A percentile compares a stretch with the other conserved stretches of the same genome.
These are phyloP conservation scores for Chaetomiaceae sp. DNA, from an alignment of 2,329 filamentous ascomycete species.

Conservation along the genomic window DNA sequence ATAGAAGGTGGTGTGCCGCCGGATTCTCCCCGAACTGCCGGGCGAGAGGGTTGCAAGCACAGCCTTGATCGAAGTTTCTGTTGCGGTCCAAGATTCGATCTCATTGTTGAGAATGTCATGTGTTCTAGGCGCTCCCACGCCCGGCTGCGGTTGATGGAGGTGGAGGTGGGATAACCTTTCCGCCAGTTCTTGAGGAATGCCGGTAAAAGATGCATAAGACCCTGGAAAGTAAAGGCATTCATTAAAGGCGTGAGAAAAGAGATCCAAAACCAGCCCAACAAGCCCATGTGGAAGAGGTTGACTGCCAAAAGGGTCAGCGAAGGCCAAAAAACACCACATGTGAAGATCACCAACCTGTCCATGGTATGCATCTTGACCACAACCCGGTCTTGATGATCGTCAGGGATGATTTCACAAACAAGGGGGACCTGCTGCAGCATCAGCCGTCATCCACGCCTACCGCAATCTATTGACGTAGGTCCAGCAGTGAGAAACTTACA, in stretches of 20 bases:
- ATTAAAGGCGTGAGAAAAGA: constrained; percentile 29
- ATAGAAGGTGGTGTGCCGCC: constrained; percentile 67
- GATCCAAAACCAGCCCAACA: constrained; percentile 24
- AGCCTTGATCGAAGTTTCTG: constrained; percentile 50
- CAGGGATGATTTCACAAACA: constrained; percentile 68
- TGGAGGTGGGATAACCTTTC: neutral
- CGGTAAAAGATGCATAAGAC: constrained; percentile 21
- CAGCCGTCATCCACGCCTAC: neutral
- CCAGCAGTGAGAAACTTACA: too few species aligned
- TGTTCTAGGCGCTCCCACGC: too few species aligned
- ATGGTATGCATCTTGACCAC: constrained; percentile 60
- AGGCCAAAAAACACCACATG: neutral
- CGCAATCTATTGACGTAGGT: too few species aligned
- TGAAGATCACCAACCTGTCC: constrained; percentile 37
- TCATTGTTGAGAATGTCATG: too few species aligned
- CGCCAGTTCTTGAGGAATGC: constrained; percentile 22
- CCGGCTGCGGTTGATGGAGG: neutral
- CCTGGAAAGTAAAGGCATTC: constrained; percentile 29
- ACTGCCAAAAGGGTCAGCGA: constrained; percentile 15
- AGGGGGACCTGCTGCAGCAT: constrained; percentile 54
- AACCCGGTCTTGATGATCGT: constrained; percentile 46
- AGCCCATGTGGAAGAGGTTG: constrained; percentile 24
- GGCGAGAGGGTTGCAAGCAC: constrained; percentile 56
- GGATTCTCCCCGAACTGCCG: constrained; percentile 46
- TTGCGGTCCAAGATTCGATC: constrained; percentile 41